Base-by-base conservation (phyloP, 208 protist species). In the Trypanosomatidae sp. region DNA sequence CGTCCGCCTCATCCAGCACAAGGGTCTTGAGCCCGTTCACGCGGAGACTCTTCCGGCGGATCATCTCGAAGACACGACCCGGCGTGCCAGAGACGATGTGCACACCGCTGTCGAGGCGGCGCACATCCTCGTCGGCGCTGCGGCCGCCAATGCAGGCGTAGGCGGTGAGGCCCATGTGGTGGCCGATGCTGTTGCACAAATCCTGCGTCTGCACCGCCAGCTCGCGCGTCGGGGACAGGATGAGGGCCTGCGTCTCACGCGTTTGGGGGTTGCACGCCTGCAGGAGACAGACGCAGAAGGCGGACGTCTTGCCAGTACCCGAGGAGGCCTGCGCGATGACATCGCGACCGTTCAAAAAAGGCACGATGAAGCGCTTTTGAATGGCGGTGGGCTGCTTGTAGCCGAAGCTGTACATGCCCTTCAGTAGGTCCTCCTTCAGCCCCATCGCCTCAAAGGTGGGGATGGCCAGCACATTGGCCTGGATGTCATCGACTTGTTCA, bases 1-100 rank as follows among this genome's bases (percentile, higher is more conserved):
- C 98, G 82, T 99, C 99, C 58, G 99, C 99, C 82, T 99, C 99
- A 80, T 99, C 99, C n/a, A 99, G 77, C 62, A 99, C 92, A 15
- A 99, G 91, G 47, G 98, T 94, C 53, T 90, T 89, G 17, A 99
- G 91, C 5, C 82, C 56, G 8, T 90, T 82, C 39, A 94, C 81
- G n/a, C 81, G 80, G 9, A 99, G 86, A 25, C 87, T 74, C 41
- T 88, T 78, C 44, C 97, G 85, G 41, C 91, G 87, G 55, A 99
- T 98, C 96, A 99, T 98, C 75, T 99, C 98, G 73, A 96, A 97
- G 8, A 99, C 95, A 46, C 99, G 87, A 28, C 99, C 99, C 22
- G 99, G 99, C 0, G 99, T 99, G 68, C 99, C 99, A 15, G 93
- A 96, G 39, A 99, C 91, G 76, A 99, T 93, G 71, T 99, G 97